A percentile compares a stretch with the other conserved stretches of the same genome.
phyloP scores from a whole-genome alignment of 257 asterid genomes.

The Ajuga chamaepitys region DNA sequence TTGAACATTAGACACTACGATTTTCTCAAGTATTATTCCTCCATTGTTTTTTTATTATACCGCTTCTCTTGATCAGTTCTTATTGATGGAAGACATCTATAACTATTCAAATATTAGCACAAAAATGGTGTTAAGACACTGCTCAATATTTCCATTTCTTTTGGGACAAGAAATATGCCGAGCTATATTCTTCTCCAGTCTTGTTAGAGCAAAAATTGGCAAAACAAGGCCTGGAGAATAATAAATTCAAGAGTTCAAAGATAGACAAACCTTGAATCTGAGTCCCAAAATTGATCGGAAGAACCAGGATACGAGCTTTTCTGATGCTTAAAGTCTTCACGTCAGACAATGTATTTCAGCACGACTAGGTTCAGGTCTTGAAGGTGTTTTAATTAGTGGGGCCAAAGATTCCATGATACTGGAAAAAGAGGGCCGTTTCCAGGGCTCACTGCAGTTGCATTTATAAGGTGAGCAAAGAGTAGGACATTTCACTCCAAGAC shows the following conservation, averaged over 20 bases:
- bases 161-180: neutral
- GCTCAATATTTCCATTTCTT: neutral
- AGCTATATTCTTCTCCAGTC: neutral
- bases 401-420: slow-evolving; percentile 73
- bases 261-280: slow-evolving; percentile 27
- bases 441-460: slow-evolving; percentile 66
- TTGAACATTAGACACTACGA: neutral
- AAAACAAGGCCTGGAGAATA: neutral
- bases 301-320: slow-evolving; percentile 7
- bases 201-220: neutral
- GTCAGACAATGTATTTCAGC: slow-evolving; percentile 33
- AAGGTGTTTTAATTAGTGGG: slow-evolving; percentile 44
- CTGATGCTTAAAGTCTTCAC: slow-evolving; percentile 19
- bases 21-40: neutral
- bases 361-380: slow-evolving; percentile 37
- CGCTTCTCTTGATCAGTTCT: neutral
- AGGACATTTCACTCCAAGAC: neutral
- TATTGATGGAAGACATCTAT: neutral
- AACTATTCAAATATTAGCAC: neutral
- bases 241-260: neutral
- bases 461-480: neutral
- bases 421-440: slow-evolving; percentile 89
- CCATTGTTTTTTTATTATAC: neutral
- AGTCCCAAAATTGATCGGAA: slow-evolving; percentile 16
- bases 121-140: neutral